These are phyloP conservation scores for Zasmidium angulare DNA, from an alignment of 2,329 filamentous ascomycete species.

Conservation along the genomic window DNA sequence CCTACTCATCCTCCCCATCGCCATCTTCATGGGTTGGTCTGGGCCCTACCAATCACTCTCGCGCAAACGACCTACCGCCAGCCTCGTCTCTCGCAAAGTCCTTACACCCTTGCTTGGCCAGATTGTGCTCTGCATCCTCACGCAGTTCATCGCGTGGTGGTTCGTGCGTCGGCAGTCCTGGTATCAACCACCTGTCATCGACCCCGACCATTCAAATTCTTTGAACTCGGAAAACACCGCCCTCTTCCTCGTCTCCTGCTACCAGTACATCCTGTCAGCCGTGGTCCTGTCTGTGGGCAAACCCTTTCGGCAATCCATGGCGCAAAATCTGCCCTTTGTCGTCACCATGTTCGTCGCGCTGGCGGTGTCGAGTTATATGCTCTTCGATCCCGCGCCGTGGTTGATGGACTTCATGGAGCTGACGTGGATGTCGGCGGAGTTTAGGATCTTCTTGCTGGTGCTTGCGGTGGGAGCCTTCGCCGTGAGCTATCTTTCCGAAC, in stretches of 20 bases:
- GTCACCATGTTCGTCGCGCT: conserved; percentile 70
- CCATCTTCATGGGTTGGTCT: conserved; percentile 98
- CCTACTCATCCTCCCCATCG: conserved; percentile 87
- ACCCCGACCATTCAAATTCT: conserved; percentile 78
- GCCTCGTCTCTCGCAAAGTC: conserved; percentile 89
- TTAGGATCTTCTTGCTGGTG: conserved; percentile 69
- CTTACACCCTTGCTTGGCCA: conserved; percentile 86
- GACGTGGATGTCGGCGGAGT: conserved; percentile 70
- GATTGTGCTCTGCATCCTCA: conserved; percentile 74
- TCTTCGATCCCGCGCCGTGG: conserved; percentile 70
- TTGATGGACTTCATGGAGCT: conserved; percentile 78
- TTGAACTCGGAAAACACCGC: conserved; percentile 92
- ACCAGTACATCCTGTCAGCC: conserved; percentile 89
- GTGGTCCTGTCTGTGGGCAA: conserved; percentile 87
- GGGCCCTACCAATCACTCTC: conserved; percentile 75
- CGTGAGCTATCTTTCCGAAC: conserved; percentile 70
- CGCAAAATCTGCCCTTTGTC: conserved; percentile 82
- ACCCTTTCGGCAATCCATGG: conserved; percentile 80
- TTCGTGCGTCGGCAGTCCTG: conserved; percentile 77
- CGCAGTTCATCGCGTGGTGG: conserved; percentile 73
- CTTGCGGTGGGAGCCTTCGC: conserved; percentile 70
- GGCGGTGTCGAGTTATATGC: conserved; percentile 73
- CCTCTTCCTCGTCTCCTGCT: conserved; percentile 86
- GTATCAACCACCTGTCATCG: conserved; percentile 78
- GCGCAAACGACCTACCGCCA: conserved; percentile 84